Conservation (phyloP, 768 basidiomycete genomes). For the Pulveroboletus sp. region DNA sequence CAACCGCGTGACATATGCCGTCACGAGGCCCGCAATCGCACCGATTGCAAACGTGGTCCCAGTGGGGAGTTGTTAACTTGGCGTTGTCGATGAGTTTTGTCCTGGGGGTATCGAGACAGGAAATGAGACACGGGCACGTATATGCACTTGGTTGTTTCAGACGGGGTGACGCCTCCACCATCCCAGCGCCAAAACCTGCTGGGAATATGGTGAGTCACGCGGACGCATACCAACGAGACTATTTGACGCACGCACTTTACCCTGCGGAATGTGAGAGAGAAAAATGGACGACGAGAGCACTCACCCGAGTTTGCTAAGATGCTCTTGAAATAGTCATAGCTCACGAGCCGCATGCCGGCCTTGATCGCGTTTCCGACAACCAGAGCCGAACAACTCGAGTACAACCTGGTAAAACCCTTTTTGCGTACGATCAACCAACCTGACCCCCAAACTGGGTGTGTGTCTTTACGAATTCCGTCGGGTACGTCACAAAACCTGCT, state of each 20-base stretch:
- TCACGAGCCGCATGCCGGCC: conserved; percentile 94
- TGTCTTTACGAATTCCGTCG: conserved; percentile 92
- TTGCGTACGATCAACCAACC: conserved; percentile 66
- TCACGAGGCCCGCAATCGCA: conserved; percentile 89
- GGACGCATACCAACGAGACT: conserved; percentile 57
- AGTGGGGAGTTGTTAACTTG: conserved; percentile 81
- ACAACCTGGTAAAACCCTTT: conserved; percentile 83
- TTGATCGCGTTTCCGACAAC: conserved; percentile 90
- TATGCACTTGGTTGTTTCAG: conserved; percentile 95
- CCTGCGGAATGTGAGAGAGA: conserved; percentile 43
- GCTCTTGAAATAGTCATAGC: conserved; percentile 90
- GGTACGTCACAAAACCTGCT: conserved; percentile 79
- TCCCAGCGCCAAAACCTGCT: conserved; percentile 85
- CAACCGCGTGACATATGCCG: conserved; percentile 89
- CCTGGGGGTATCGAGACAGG: conserved; percentile 44
- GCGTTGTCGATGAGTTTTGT: conserved; percentile 97
- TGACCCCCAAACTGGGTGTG: conserved; percentile 87
- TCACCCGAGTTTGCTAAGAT: conserved; percentile 83
- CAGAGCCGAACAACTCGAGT: conserved; percentile 88
- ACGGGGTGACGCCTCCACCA: conserved; percentile 94
- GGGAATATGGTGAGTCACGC: conserved; percentile 12
- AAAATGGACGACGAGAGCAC: conserved; percentile 16
- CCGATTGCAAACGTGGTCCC: conserved; percentile 94
- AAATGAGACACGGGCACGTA: not conserved
- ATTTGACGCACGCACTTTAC: conserved; percentile 83